These are phyloP conservation scores for Amanita thiersii DNA, from an alignment of 768 basidiomycete genomes.

Conservation along the genomic window DNA sequence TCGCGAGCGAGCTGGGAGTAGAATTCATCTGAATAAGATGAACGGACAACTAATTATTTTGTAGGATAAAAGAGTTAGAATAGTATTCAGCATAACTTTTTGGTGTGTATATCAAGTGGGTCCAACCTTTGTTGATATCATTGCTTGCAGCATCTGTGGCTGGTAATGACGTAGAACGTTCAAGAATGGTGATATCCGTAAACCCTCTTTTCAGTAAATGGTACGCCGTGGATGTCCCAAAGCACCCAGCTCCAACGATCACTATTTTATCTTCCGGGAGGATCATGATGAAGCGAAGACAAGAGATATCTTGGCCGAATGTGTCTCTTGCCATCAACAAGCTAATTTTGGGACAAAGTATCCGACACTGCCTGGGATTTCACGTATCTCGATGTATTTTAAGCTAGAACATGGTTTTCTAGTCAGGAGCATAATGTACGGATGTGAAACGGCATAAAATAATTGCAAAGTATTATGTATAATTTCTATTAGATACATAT, in stretches of 20 bases:
- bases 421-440: too few species aligned
- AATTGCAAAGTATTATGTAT: not conserved
- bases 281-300: constrained; percentile 15
- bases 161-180: constrained; percentile 60
- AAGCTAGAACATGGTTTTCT: too few species aligned
- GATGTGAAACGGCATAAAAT: not conserved
- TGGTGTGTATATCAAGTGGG: not conserved
- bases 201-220: constrained; percentile 69
- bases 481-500: not conserved
- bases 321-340: not conserved
- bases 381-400: too few species aligned
- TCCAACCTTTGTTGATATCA: constrained; percentile 42
- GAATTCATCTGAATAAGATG: constrained; percentile 61
- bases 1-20: constrained; percentile 68
- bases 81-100: too few species aligned
- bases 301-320: not conserved
- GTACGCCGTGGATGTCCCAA: constrained; percentile 81
- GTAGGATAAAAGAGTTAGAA: not conserved
- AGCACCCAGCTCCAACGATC: constrained; percentile 78
- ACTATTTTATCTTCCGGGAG: constrained; percentile 33
- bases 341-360: too few species aligned
- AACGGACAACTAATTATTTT: constrained; percentile 54
- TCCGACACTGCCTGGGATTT: too few species aligned
- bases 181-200: constrained; percentile 64
- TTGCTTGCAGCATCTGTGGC: constrained; percentile 75